Percentiles rank a stretch among this genome's conserved stretches.
phyloP scores from a whole-genome alignment of 352 stramenopile genomes.

The Salisapilia sapeloensis region DNA sequence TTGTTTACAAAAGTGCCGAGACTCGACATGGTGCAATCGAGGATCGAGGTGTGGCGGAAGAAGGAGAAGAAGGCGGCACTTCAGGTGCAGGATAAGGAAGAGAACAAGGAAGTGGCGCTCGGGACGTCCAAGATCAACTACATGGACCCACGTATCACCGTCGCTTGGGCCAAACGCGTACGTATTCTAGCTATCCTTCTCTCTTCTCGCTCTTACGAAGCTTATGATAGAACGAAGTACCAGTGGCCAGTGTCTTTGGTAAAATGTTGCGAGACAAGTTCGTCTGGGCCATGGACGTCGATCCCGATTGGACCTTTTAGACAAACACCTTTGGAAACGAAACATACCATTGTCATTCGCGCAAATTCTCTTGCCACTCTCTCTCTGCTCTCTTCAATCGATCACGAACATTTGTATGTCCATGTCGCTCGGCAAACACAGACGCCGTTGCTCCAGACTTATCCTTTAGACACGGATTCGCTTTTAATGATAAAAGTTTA shows the following conservation, averaged over 20 bases:
- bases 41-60: conserved; percentile 88
- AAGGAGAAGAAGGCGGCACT: conserved; percentile 86
- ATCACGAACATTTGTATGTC: conserved; percentile 45
- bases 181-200: conserved; percentile 22
- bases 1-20: conserved; percentile 87
- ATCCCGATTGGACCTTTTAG: conserved; percentile 92
- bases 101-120: conserved; percentile 98
- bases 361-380: conserved; percentile 6
- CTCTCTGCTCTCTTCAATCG: conserved; percentile 55
- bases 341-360: not conserved
- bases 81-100: conserved; percentile 95
- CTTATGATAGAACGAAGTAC: conserved; percentile 78
- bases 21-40: conserved; percentile 88
- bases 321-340: conserved; percentile 1
- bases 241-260: conserved; percentile 97
- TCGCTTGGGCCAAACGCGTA: conserved; percentile 98
- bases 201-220: conserved; percentile 1
- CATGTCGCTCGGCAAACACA: conserved; percentile 49
- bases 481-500: conserved; percentile 41
- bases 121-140: conserved; percentile 99
- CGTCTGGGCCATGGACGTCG: conserved; percentile 98
- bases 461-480: conserved; percentile 43
- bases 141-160: conserved; percentile 99
- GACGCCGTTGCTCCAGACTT: conserved; percentile 33
- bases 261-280: conserved; percentile 99